Evolutionary conservation across 345 rosid genomes (phyloP).

Genomic region (Eucalyptus brandiana): DNA sequence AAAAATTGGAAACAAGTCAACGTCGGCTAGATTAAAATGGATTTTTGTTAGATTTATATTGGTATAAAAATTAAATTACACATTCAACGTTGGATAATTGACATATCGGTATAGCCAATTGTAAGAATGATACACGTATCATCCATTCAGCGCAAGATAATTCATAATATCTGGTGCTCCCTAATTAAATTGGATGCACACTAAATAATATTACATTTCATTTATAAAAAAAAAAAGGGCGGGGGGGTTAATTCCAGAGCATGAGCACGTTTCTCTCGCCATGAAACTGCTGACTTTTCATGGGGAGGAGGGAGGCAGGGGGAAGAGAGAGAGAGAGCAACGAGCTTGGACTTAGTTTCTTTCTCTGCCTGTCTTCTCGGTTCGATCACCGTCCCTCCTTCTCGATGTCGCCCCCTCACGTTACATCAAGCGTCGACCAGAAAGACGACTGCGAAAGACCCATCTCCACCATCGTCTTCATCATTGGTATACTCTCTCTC

Average conservation of each 20-base stretch:
- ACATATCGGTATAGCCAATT: neutral
- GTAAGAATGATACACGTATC: accelerated
- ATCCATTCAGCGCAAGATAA: neutral
- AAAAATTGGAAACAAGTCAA: neutral
- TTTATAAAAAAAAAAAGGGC: accelerated
- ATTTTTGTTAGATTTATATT: neutral
- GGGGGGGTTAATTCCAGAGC: neutral
- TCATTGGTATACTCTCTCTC: slow-evolving; percentile 40
- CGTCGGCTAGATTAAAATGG: neutral
- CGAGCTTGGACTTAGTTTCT: neutral
- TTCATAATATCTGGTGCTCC: neutral
- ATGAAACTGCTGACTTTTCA: neutral
- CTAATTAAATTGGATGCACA: too few species aligned
- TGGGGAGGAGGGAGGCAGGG: neutral
- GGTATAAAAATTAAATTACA: neutral
- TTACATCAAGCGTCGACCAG: neutral
- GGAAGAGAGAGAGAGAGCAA: neutral
- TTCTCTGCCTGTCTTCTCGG: neutral
- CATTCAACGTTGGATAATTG: too few species aligned
- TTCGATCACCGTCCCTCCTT: neutral
- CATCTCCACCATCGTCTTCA: neutral
- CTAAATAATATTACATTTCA: too few species aligned
- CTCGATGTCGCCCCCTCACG: neutral
- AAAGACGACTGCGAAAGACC: neutral
- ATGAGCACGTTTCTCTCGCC: neutral